Evolutionary conservation across 2,329 filamentous ascomycete genomes (phyloP), one percentile per base, ranked within the genome.

Genomic region (Hymenoscyphus scutula): DNA sequence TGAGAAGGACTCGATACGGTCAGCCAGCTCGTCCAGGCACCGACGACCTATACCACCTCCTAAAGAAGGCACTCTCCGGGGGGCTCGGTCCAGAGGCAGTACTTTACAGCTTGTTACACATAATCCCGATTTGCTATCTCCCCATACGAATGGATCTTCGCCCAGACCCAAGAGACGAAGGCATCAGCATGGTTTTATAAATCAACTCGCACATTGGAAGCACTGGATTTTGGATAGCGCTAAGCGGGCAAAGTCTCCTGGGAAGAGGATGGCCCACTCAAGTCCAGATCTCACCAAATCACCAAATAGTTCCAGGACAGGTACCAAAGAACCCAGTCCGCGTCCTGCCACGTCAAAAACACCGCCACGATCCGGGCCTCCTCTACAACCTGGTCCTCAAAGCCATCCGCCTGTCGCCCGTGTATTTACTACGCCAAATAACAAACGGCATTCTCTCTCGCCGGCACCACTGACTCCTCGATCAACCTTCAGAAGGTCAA

Each of bases 381-480:
- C 51, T 64, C 71, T 59, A 68, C 77, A 32, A 69, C 74, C 27
- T 72, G 76, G 32, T 70, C 76, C 59, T 48, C 69, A 63, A 66
- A 65, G 51, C 54, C 75, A 69, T 65, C 73, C 66, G 61, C 72
- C 57, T 62, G 66, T 76, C 41, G 67, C 72, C 37, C 72, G 74
- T n/a, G 72, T 76, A 53, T 73, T 76, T 65, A 73, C 79, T 63
- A 75, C 79, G 53, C 70, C 74, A 7, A 76, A 73, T n/a, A 85
- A 87, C 71, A 89, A 89, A 71, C 85, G 92, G 17, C 89, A 92
- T 64, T 97, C 92, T 0, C 78, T 96, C 10, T 96, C 92, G 0
- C 95, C 95, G 0, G 89, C 88, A 2, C 94, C 95, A 0, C 76
- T 97, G 48, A 98, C 95, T 0, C 94, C 95, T 3, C 89, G 92